Base-by-base conservation (phyloP, 108 stramenopile species). In the Skeletonema costatum region DNA sequence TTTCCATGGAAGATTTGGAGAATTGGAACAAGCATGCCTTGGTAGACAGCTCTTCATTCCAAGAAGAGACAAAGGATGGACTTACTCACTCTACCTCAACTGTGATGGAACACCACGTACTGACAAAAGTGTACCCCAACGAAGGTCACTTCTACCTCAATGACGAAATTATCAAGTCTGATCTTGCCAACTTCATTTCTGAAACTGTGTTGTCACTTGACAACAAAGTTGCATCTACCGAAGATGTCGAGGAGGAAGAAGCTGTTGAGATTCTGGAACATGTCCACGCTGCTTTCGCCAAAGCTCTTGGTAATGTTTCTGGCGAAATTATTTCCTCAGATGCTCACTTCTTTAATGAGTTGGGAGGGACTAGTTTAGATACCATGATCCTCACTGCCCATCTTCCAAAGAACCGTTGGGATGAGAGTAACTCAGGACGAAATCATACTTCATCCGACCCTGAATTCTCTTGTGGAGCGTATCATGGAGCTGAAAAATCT, bases 351-450 rank as follows among this genome's bases (percentile, higher is more conserved):
- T 70, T 70, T 12, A 36, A 36, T 36, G 68, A 70, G 32, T 48
- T 70, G 12, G 68, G 68, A 29, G 68, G 68, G n/a, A 56, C 68
- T 14, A 53, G 48, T 32, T 21, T 70, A 16, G 68, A 70, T 60
- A 70, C 68, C 50, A 70, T 70, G 50, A 50, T 35, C 8, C 68
- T 70, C 14, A 70, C 51, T 4, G 31, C 58, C 12, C 39, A 56
- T 14, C n/a, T 70, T 70, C 16, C 31, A 70, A 33, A 3, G 38
- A 4, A 42, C 65, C 25, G 17, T 66, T 42, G 65, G 65, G 14
- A 14, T 66, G 41, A 66, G 65, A 42, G 11, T 70, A 12, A 70
- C 70, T n/a, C 70, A 70, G 59, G 53, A 70, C 33, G 70, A 70
- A 62, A 35, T 70, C 59, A 35, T 70, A 32, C 58, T 70, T 32